Conservation (phyloP, 1,284 basidiomycete species). For the Fomitopsis pinicola region DNA sequence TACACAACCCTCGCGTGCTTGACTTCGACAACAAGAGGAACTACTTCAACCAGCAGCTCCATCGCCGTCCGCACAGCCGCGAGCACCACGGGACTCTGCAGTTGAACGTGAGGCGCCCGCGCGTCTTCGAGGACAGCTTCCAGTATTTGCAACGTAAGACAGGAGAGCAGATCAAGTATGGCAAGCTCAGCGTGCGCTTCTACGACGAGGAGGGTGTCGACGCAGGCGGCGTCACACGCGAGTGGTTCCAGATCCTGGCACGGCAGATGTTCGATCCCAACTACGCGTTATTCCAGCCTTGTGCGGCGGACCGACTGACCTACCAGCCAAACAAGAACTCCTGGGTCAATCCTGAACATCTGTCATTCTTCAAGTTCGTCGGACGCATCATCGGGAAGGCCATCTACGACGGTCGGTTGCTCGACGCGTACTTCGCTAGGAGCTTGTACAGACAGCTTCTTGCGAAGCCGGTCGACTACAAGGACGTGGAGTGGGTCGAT, state of each 20-base stretch:
- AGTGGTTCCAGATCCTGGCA: slow-evolving; percentile 98
- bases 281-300: slow-evolving; percentile 97
- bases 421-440: slow-evolving; percentile 97
- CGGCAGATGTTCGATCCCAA: slow-evolving; percentile 99
- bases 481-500: slow-evolving; percentile 94
- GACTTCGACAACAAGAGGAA: slow-evolving; percentile 99
- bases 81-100: slow-evolving; percentile 85
- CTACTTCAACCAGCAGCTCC: slow-evolving; percentile 96
- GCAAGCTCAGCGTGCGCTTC: slow-evolving; percentile 96
- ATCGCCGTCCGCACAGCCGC: slow-evolving; percentile 75
- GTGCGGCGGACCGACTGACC: slow-evolving; percentile 89
- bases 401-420: slow-evolving; percentile 90
- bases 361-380: slow-evolving; percentile 98
- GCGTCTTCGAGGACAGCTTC: slow-evolving; percentile 98
- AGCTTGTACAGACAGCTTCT: slow-evolving; percentile 93
- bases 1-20: slow-evolving; percentile 94
- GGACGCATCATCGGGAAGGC: slow-evolving; percentile 97
- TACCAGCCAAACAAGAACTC: slow-evolving; percentile 98
- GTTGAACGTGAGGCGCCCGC: slow-evolving; percentile 88
- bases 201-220: slow-evolving; percentile 98
- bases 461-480: slow-evolving; percentile 88
- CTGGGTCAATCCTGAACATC: slow-evolving; percentile 90
- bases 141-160: slow-evolving; percentile 85
- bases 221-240: slow-evolving; percentile 95
- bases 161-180: slow-evolving; percentile 97